A percentile compares a stretch with the other conserved stretches of the same genome.
phyloP scores from a whole-genome alignment of 2,329 filamentous ascomycete genomes.

The Ceratocystis cubensis region DNA sequence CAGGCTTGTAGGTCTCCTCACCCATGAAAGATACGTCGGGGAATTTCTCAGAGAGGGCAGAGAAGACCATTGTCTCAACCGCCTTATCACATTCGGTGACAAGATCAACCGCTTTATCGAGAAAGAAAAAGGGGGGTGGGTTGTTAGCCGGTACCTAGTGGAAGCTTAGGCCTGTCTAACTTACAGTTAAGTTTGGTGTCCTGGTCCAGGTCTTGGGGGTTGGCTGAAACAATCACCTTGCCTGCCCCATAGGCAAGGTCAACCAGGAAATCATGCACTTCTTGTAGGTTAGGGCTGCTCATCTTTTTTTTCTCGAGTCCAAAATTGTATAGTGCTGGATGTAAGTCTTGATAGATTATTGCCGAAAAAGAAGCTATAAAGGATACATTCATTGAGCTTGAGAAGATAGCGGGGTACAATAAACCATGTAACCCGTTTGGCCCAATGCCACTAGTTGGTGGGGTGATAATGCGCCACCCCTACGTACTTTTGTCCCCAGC shows the following conservation, averaged over 20 bases:
- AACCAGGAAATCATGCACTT: conserved; percentile 49
- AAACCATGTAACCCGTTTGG: neutral
- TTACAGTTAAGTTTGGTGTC: conserved; percentile 55
- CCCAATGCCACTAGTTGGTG: no score
- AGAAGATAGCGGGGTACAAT: neutral
- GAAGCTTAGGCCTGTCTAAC: conserved; percentile 20
- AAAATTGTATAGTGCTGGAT: neutral
- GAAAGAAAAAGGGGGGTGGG: conserved; percentile 7
- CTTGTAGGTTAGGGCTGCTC: conserved; percentile 46
- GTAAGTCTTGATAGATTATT: no score
- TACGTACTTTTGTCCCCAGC: neutral
- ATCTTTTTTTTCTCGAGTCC: conserved; percentile 28
- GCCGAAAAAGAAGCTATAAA: no score
- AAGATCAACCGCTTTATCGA: conserved; percentile 46
- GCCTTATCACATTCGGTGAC: conserved; percentile 57
- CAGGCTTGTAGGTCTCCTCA: conserved; percentile 64
- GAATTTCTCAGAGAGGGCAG: conserved; percentile 39
- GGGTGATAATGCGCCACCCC: no score
- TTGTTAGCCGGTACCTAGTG: conserved; percentile 9
- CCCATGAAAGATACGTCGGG: conserved; percentile 54
- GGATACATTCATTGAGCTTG: neutral
- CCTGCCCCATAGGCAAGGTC: conserved; percentile 51
- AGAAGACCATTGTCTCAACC: conserved; percentile 50
- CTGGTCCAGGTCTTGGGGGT: conserved; percentile 43
- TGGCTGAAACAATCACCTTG: conserved; percentile 48